Evolutionary conservation across 2,329 filamentous ascomycete species (phyloP).

Genomic region (Lithohypha guttulata): DNA sequence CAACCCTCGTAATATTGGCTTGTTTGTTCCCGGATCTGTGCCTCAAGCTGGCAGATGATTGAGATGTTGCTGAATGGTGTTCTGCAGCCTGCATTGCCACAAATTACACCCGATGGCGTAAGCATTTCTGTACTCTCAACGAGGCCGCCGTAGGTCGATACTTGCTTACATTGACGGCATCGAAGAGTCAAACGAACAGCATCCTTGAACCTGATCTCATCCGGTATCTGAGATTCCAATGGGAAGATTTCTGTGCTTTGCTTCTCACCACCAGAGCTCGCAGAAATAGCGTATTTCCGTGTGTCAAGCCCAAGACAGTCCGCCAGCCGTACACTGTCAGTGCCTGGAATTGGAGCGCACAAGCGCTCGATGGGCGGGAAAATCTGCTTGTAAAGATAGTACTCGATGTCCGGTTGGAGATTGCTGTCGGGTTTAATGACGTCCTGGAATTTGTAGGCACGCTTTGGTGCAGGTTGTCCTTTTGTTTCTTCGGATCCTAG

Average conservation of each 20-base stretch:
- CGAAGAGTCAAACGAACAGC: conserved; percentile 65
- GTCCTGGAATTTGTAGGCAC: conserved; percentile 78
- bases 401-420: conserved; percentile 84
- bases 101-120: conserved; percentile 64
- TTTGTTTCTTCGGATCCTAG: conserved; percentile 51
- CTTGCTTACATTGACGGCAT: conserved; percentile 68
- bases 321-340: conserved; percentile 77
- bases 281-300: conserved; percentile 62
- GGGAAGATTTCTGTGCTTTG: conserved; percentile 66
- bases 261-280: conserved; percentile 41
- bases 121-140: conserved; percentile 47
- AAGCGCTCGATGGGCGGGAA: conserved; percentile 95
- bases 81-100: conserved; percentile 53
- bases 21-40: conserved; percentile 66
- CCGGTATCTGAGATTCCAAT: conserved; percentile 86
- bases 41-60: conserved; percentile 77
- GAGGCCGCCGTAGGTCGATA: conserved; percentile 67
- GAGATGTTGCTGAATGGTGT: conserved; percentile 57
- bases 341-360: conserved; percentile 89
- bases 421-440: conserved; percentile 65
- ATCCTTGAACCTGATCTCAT: conserved; percentile 77
- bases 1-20: conserved; percentile 85
- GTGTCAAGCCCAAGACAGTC: conserved; percentile 90
- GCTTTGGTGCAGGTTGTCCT: conserved; percentile 60
- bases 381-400: conserved; percentile 96